A percentile compares a stretch with the other conserved stretches of the same genome.
Conservation (phyloP, 495 filamentous ascomycete genomes). For the Aspergillus panamensis region DNA sequence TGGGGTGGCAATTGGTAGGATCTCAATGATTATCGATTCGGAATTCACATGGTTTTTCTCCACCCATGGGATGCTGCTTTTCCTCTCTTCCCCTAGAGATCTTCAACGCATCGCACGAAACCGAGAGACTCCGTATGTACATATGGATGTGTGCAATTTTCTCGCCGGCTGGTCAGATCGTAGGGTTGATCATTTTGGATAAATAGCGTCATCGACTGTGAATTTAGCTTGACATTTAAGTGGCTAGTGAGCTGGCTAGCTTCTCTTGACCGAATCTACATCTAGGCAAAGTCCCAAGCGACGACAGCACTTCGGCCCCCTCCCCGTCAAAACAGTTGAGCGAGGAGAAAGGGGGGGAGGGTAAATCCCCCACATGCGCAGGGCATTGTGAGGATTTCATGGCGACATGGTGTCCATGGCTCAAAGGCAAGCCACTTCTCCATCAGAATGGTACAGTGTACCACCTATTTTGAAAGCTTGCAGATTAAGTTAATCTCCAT, state of each 20-base stretch:
- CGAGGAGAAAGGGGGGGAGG: neutral
- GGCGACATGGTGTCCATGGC: conserved; percentile 2
- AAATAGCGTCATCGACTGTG: conserved; percentile 16
- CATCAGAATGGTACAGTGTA: neutral
- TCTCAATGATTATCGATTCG: no score
- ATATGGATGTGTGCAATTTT: conserved; percentile 1
- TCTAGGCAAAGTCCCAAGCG: neutral
- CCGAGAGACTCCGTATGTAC: neutral
- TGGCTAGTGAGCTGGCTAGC: neutral
- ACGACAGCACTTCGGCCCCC: neutral
- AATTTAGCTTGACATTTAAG: neutral
- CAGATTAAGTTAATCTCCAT: conserved; percentile 19
- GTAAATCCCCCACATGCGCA: neutral
- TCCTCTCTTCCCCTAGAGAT: neutral
- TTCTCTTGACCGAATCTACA: neutral
- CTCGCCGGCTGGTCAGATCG: conserved; percentile 14
- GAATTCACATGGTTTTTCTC: no score
- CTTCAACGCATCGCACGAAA: neutral
- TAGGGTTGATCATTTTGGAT: conserved; percentile 16
- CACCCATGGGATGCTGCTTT: no score
- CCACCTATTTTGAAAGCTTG: conserved; percentile 12
- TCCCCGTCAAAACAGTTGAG: no score
- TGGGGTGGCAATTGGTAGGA: no score
- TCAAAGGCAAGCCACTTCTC: conserved; percentile 6
- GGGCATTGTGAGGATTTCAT: neutral